phyloP scores from a whole-genome alignment of 2,329 filamentous ascomycete species.

The Xenosphaeropsis pyriputrescens region DNA sequence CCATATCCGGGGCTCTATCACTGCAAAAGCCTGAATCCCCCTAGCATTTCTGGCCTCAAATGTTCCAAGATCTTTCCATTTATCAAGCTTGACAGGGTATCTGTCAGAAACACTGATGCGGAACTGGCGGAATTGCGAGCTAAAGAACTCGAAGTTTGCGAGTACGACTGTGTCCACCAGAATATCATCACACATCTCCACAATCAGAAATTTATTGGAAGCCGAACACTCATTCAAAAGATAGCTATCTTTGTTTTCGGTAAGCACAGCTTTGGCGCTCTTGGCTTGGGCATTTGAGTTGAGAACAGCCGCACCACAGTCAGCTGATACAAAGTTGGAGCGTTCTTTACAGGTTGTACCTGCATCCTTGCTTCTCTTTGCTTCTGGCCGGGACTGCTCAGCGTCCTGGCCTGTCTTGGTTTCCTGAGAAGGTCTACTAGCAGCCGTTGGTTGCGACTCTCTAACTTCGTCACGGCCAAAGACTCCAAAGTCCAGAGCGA shows the following conservation, averaged over 20 bases:
- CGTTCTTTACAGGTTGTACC: constrained; percentile 96
- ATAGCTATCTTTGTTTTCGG: constrained; percentile 97
- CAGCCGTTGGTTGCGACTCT: constrained; percentile 1
- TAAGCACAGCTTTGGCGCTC: constrained; percentile 74
- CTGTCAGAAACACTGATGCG: constrained; percentile 85
- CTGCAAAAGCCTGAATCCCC: constrained; percentile 84
- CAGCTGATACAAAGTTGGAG: constrained; percentile 95
- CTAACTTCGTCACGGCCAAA: constrained; percentile 30
- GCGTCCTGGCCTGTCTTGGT: constrained; percentile 8
- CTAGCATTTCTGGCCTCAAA: constrained; percentile 88
- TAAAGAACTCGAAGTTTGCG: constrained; percentile 98
- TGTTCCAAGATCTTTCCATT: constrained; percentile 78
- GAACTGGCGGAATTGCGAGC: constrained; percentile 87
- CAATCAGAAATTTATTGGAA: constrained; percentile 82
- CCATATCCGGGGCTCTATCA: constrained; percentile 94
- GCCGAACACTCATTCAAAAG: constrained; percentile 87
- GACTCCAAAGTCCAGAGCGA: constrained; percentile 55
- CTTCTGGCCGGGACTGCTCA: constrained; percentile 15
- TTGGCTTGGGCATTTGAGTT: constrained; percentile 82
- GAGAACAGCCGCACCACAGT: constrained; percentile 83
- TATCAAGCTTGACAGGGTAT: constrained; percentile 82
- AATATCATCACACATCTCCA: constrained; percentile 79
- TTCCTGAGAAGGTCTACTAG: constrained; percentile 2
- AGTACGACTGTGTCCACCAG: constrained; percentile 84
- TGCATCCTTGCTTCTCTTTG: constrained; percentile 69